These are phyloP conservation scores for Candida chilensis DNA, from an alignment of 805 yeast genomes.

Conservation along the genomic window DNA sequence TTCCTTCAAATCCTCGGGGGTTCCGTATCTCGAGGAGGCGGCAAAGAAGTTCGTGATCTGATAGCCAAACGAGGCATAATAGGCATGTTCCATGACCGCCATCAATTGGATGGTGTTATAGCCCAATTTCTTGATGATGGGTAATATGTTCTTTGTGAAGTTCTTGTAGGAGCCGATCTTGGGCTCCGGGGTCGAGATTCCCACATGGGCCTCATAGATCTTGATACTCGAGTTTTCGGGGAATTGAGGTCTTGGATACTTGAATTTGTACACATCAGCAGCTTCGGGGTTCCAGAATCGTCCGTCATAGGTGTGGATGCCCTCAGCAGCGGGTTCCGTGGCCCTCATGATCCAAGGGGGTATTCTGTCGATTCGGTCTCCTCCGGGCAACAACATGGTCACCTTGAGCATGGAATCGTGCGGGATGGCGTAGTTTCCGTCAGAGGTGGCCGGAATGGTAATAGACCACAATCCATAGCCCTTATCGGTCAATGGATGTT, in stretches of 20 bases:
- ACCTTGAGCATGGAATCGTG: slow-evolving; percentile 79
- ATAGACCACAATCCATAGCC: slow-evolving; percentile 66
- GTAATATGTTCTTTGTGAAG: slow-evolving; percentile 72
- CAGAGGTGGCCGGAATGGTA: slow-evolving; percentile 40
- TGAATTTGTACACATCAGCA: slow-evolving; percentile 41
- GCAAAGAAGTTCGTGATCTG: slow-evolving; percentile 94
- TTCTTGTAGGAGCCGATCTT: slow-evolving; percentile 78
- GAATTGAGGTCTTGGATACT: slow-evolving; percentile 53
- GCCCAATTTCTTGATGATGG: slow-evolving; percentile 78
- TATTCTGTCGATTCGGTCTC: slow-evolving; percentile 66
- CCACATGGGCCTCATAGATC: slow-evolving; percentile 93
- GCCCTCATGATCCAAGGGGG: slow-evolving; percentile 90
- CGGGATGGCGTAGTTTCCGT: slow-evolving; percentile 56
- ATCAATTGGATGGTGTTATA: slow-evolving; percentile 90
- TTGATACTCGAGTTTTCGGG: slow-evolving; percentile 37
- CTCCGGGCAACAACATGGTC: slow-evolving; percentile 53
- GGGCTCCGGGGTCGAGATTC: slow-evolving; percentile 89
- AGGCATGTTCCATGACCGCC: slow-evolving; percentile 99
- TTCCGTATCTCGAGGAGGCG: slow-evolving; percentile 80
- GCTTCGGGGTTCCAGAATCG: slow-evolving; percentile 83
- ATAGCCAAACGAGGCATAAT: slow-evolving; percentile 96
- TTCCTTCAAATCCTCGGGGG: slow-evolving; percentile 91
- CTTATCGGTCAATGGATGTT: slow-evolving; percentile 50
- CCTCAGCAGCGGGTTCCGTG: slow-evolving; percentile 57
- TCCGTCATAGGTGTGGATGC: slow-evolving; percentile 59